These are phyloP conservation scores for Tritrichomonas foetus DNA, from an alignment of 208 protist genomes.

Conservation along the genomic window DNA sequence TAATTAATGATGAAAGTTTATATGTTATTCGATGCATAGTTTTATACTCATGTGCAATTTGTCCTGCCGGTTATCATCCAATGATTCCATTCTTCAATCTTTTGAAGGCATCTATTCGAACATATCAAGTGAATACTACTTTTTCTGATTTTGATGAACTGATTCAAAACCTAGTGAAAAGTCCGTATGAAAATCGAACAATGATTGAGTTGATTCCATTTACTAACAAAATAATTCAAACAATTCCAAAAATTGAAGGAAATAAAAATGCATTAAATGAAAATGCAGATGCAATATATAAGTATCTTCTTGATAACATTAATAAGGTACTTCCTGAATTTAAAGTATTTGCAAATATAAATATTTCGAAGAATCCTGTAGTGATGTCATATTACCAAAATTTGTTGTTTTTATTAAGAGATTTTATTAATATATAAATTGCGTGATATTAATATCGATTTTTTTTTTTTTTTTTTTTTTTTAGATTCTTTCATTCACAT, in stretches of 20 bases:
- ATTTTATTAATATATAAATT: neutral
- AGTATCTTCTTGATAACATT: neutral
- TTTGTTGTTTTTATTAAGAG: neutral
- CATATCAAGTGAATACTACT: neutral
- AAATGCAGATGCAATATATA: neutral
- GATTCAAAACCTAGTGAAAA: neutral
- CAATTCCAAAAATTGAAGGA: neutral
- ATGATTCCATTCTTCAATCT: neutral
- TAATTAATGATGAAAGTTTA: neutral
- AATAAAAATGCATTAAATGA: neutral
- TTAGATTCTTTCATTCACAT: too few species aligned
- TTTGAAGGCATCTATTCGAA: neutral
- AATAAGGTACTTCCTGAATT: neutral
- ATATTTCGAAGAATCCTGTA: neutral
- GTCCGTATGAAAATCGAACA: neutral
- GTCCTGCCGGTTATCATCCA: neutral
- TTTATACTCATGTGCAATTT: neutral
- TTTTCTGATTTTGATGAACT: neutral
- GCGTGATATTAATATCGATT: too few species aligned
- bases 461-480: too few species aligned
- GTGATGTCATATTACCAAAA: neutral
- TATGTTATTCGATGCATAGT: neutral
- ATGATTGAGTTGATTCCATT: neutral
- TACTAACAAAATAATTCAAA: neutral
- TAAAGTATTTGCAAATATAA: neutral